Evolutionary conservation across 1,284 basidiomycete species (phyloP), one percentile per base, ranked within the genome.

Genomic region (Wallemia hederae): DNA sequence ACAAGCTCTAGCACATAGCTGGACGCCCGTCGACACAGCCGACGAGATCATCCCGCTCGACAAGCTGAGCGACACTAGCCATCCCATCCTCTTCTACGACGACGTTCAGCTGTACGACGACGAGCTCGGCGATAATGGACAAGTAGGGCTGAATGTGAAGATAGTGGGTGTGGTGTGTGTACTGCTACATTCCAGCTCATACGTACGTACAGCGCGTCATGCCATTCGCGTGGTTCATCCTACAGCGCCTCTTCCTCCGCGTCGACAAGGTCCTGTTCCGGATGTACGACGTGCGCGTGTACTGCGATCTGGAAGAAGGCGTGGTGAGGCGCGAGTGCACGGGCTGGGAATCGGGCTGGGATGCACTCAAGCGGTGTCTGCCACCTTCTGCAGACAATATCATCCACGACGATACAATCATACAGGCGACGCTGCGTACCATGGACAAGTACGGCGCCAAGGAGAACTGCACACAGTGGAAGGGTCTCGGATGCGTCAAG

Each of bases 191-290:
- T 26, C 22, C 11, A 26, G 14, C 19, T 19, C 19, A 26, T 27
- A 27, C 24, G n/a, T 1, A 9, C 24, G 15, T 28, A 24, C 66
- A 94, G 89, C 82, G 94, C 61, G 90, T 98, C 58, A 98, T 98
- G 91, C 90, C 92, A 0, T 83, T 82, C n/a, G 92, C 84, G 59
- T 77, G 96, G 65, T 92, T 97, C 70, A 80, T 97, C 63, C 79
- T 99, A 9, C 78, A 82, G 1, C 78, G 94, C 5, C 88, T 96
- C 70, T 89, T 86, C n/a, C 75, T 99, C 2, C 80, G 94, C 24
- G 90, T 99, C 58, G 94, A 99, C 70, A 79, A 85, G 61, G 94
- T 99, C 55, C 77, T 97, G 49, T 98, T 98, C 73, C 78, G 94
- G 49, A 78, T 82, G 34, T 82, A 80, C 66, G 94, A 99, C 66